Evolutionary conservation across 331 rosid genomes (phyloP).

Genomic region (Acacia pycnantha): DNA sequence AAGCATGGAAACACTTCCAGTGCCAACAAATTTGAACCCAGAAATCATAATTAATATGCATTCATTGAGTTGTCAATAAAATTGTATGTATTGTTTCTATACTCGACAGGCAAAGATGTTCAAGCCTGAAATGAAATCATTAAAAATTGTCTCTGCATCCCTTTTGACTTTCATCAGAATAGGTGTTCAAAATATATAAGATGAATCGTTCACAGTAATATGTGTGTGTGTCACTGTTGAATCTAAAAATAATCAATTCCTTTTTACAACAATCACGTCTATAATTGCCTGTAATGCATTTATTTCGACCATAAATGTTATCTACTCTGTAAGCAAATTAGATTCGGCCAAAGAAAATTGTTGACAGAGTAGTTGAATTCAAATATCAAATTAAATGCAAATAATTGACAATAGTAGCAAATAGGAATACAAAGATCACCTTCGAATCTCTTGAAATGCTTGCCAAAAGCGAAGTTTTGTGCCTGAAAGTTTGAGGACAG

Average conservation of each 20-base stretch:
- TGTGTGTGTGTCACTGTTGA: no score
- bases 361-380: not conserved
- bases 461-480: constrained; percentile 72
- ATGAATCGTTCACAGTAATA: not conserved
- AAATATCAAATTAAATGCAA: no score
- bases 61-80: not conserved
- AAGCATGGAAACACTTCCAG: not conserved
- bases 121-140: not conserved
- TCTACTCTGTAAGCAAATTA: not conserved
- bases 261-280: constrained; percentile 2
- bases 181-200: not conserved
- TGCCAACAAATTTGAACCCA: constrained; percentile 11
- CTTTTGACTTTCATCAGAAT: constrained; percentile 14
- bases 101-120: not conserved
- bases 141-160: constrained; percentile 12
- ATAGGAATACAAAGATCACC: constrained; percentile 41
- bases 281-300: not conserved
- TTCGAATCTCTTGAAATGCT: constrained; percentile 79
- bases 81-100: constrained; percentile 2
- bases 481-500: constrained; percentile 50
- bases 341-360: not conserved
- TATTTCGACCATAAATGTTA: not conserved
- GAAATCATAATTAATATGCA: not conserved
- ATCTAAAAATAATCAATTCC: not conserved
- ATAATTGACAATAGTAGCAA: constrained; percentile 11